Evolutionary conservation across 2,329 filamentous ascomycete species (phyloP).

Genomic region (Microcyclospora tardicrescens): DNA sequence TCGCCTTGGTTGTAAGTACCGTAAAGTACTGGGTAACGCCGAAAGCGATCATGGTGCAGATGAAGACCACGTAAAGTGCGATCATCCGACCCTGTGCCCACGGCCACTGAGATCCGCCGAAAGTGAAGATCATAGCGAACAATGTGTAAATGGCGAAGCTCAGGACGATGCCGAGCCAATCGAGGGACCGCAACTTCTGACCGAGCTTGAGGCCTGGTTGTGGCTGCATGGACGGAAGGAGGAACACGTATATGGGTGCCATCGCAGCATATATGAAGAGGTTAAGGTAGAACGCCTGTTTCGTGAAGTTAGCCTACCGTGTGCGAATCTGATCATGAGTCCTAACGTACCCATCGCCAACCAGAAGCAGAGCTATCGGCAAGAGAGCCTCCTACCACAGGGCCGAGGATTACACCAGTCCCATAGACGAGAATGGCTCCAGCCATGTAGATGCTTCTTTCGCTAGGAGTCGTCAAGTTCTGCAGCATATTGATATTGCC

Average conservation of each 20-base stretch:
- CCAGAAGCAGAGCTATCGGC: conserved; percentile 9
- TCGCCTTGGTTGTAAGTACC: conserved; percentile 28
- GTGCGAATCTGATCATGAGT: neutral
- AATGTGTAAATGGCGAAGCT: conserved; percentile 29
- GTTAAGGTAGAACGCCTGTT: conserved; percentile 42
- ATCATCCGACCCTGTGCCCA: conserved; percentile 37
- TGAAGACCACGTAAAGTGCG: conserved; percentile 36
- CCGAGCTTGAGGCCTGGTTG: conserved; percentile 24
- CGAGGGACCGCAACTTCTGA: conserved; percentile 9
- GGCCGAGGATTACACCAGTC: conserved; percentile 16
- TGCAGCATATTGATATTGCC: conserved; percentile 8
- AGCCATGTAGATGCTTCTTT: conserved; percentile 8
- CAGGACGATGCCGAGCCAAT: conserved; percentile 35
- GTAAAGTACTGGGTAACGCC: conserved; percentile 38
- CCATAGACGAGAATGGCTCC: conserved; percentile 15
- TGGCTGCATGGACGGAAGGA: conserved; percentile 25
- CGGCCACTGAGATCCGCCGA: conserved; percentile 37
- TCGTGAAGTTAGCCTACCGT: neutral
- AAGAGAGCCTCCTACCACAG: conserved; percentile 23
- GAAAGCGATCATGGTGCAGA: conserved; percentile 32
- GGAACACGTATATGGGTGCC: conserved; percentile 32
- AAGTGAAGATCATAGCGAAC: conserved; percentile 37
- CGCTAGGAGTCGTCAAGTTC: neutral
- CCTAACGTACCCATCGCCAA: conserved; percentile 17
- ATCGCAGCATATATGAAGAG: conserved; percentile 34